Evolutionary conservation across 371 early-diverging fungal species (phyloP).

Genomic region (Haplosporangium sp.): DNA sequence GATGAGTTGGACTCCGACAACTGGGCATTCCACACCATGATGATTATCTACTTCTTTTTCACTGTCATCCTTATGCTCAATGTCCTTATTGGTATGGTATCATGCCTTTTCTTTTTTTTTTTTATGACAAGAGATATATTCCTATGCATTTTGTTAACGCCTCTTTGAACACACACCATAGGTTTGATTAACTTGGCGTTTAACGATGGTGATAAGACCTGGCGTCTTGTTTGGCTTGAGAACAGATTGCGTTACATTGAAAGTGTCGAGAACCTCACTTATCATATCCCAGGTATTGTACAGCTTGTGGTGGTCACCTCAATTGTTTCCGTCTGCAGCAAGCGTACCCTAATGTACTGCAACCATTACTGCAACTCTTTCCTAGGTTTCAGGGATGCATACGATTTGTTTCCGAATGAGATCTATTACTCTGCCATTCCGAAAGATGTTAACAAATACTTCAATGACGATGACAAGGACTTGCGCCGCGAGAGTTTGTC

Average conservation of each 20-base stretch:
- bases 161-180: background rate
- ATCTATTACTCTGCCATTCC: slow-evolving; percentile 13
- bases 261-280: slow-evolving; percentile 15
- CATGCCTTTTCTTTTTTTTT: background rate
- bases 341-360: too few species aligned
- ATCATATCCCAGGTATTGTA: slow-evolving; percentile 11
- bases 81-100: slow-evolving; percentile 29
- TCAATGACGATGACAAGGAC: background rate
- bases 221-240: slow-evolving; percentile 6
- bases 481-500: background rate
- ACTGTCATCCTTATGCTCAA: slow-evolving; percentile 25
- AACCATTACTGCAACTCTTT: background rate
- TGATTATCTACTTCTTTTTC: slow-evolving; percentile 24
- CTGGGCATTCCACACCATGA: slow-evolving; percentile 16
- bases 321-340: too few species aligned
- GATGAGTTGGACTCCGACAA: slow-evolving; percentile 3
- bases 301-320: too few species aligned
- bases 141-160: background rate
- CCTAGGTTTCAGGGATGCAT: slow-evolving; percentile 4
- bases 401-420: slow-evolving; percentile 14
- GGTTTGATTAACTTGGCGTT: slow-evolving; percentile 20
- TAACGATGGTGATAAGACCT: slow-evolving; percentile 2
- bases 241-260: slow-evolving; percentile 16
- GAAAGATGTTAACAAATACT: slow-evolving; percentile 1
- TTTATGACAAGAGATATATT: background rate